Base-by-base conservation (phyloP, 768 basidiomycete species). In the Ramaria sp. region DNA sequence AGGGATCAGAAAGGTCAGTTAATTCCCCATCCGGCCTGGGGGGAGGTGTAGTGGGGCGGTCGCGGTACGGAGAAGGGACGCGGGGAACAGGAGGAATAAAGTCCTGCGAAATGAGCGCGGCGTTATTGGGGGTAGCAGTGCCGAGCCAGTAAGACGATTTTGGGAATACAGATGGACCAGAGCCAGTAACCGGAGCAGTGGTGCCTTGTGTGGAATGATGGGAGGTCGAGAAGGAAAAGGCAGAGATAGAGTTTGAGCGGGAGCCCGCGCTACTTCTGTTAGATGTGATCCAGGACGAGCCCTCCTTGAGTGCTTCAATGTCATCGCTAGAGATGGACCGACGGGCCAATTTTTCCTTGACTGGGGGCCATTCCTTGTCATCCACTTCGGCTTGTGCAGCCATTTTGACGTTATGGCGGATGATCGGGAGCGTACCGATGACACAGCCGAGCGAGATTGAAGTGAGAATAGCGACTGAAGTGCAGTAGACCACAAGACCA, bases 211-310 rank as follows among this genome's bases (percentile, higher is more conserved):
- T 78, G 5, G 65, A 68, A 41, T 73, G 71, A 24, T 71, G 71
- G 1, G 79, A 78, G 1, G 83, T 85, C 1, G 83, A 82, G 66
- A 85, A 84, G 0, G 84, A 85, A 77, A 83, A 86, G 16, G 76
- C 76, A 7, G 84, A 87, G 25, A 78, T 64, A 0, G 83, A 84
- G 42, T 76, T 74, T 54, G 69, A 77, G 42, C 72, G 73, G 30
- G 78, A 78, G 52, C 77, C 74, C 16, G 71, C 72, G 59, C 72
- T 72, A 5, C 78, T 57, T 30, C 56, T 71, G 41, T 77, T 74
- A 47, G 85, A 87, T 0, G 86, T 85, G 57, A 88, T 78, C 85
- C 86, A 88, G n/a, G 85, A 86, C 48, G 78, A 79, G 49, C 85
- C 84, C 59, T 88, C 85, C 20, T 80, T 79, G 50, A 88, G 72